These are phyloP conservation scores for Agrostemma githago DNA, from an alignment of 148 eudicot species.

Conservation along the genomic window DNA sequence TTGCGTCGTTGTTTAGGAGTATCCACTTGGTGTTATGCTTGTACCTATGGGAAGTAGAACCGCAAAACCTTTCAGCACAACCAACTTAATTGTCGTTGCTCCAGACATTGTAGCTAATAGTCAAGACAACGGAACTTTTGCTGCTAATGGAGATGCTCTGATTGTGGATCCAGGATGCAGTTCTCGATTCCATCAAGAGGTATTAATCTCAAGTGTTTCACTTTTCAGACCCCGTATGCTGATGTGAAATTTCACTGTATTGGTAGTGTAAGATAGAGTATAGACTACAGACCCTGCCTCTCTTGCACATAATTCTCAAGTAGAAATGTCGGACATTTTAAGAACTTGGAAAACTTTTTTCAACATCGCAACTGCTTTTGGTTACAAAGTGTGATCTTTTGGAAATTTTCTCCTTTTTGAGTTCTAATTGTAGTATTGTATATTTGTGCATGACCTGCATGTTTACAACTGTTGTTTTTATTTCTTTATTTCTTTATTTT, in stretches of 20 bases:
- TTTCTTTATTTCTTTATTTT: not conserved
- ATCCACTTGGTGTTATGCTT: slow-evolving; percentile 74
- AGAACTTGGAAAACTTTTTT: not conserved
- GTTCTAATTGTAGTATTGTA: not conserved
- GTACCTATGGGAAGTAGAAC: slow-evolving; percentile 92
- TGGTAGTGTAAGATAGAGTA: slow-evolving; percentile 1
- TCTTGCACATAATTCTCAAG: not conserved
- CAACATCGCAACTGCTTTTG: not conserved
- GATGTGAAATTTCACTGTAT: not conserved
- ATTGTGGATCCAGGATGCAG: slow-evolving; percentile 95
- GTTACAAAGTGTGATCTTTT: not conserved
- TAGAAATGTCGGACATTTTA: not conserved
- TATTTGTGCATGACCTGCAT: not conserved
- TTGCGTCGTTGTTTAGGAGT: slow-evolving; percentile 49
- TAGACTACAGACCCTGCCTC: not conserved
- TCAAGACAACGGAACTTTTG: slow-evolving; percentile 25
- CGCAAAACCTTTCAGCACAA: slow-evolving; percentile 72
- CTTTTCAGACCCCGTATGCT: not conserved
- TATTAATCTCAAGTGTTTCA: slow-evolving; percentile 23
- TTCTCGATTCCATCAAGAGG: slow-evolving; percentile 56
- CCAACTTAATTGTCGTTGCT: slow-evolving; percentile 76
- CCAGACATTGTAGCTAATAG: slow-evolving; percentile 35
- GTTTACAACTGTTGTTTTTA: not conserved
- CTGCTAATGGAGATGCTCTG: slow-evolving; percentile 78
- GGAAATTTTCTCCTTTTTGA: not conserved